Percentiles rank a stretch among this genome's conserved stretches.
These are phyloP conservation scores for Globisporangium cystogenes DNA, from an alignment of 352 stramenopile species.

Conservation along the genomic window DNA sequence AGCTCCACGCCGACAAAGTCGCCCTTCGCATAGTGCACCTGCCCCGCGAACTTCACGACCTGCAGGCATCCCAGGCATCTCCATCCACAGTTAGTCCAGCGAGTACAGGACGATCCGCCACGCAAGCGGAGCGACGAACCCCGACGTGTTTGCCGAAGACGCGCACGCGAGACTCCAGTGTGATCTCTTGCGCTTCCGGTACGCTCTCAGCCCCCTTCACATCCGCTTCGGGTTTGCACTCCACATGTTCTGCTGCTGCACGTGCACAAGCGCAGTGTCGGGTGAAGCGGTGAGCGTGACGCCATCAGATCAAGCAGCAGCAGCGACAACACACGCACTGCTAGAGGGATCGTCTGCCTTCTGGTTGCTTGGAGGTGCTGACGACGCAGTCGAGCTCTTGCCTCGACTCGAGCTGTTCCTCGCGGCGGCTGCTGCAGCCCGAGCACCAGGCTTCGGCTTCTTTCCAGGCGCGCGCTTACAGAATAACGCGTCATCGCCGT, in stretches of 20 bases:
- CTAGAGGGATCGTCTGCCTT: not conserved
- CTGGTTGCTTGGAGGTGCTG: not conserved
- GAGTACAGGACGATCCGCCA: too few relatives aligned
- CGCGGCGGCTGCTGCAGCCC: too few relatives aligned
- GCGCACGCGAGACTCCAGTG: constrained; percentile 25
- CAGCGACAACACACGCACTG: not conserved
- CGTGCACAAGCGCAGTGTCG: not conserved
- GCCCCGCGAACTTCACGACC: constrained; percentile 55
- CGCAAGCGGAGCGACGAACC: constrained; percentile 15
- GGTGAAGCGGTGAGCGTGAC: not conserved
- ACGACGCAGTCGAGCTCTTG: not conserved
- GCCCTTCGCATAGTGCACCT: constrained; percentile 69
- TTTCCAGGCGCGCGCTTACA: not conserved
- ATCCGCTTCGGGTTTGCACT: not conserved
- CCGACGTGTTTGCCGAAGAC: constrained; percentile 34
- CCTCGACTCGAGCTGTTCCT: not conserved
- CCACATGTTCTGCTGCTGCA: not conserved
- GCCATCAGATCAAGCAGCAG: not conserved
- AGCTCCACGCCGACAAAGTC: constrained; percentile 62
- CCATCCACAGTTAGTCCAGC: too few relatives aligned
- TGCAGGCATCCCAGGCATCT: constrained; percentile 4
- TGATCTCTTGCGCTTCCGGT: constrained; percentile 2
- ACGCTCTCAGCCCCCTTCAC: not conserved
- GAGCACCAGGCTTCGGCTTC: not conserved
- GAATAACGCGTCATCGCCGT: not conserved